Base-by-base conservation (phyloP, 2,329 filamentous ascomycete genomes). In the Orbilia quercus region DNA sequence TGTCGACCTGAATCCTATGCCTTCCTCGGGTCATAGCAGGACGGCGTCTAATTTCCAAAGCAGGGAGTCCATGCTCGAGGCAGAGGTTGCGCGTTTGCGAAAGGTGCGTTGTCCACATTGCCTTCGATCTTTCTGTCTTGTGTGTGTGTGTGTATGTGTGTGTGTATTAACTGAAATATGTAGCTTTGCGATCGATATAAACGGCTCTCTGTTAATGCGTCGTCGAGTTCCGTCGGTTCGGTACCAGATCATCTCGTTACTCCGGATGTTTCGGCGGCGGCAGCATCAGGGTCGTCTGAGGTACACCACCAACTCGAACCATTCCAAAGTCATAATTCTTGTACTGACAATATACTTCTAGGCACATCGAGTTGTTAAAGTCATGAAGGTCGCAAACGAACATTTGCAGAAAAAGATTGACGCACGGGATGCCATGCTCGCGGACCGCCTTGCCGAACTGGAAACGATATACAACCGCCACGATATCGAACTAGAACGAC, bases 371-470 rank as follows among this genome's bases (percentile, higher is more conserved):
- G 67, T 72, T 16, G 67, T 72, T 20, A 58, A 72, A 44, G 59
- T 72, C 12, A 59, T 72, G 59, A 72, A 72, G 55, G 59, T 72
- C 18, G 67, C 67, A 23, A 72, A 72, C 47, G 67, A 72, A 25
- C 67, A 72, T 48, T 40, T 72, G 11, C 67, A 72, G 34, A 72
- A 72, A 58, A 72, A 72, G 50, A 65, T 72, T 38, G 51, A 72
- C n/a, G 67, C 67, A 34, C 58, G 59, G n/a, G 59, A 72, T 11
- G 23, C 67, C 47, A 40, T 59, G 38, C 67, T 72, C 28, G 59
- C 67, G 0, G 67, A 72, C 28, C 67, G 67, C 36, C 67, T 72
- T 4, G 59, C 67, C 20, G 67, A 72, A 34, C 28, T 72, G 9
- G 67, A 72, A 20, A 45, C 51, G 16, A 55, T 72, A 22, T 42